A percentile compares a stretch with the other conserved stretches of the same genome.
These are phyloP conservation scores for Chaetomium sp. DNA, from an alignment of 2,329 filamentous ascomycete species.

Conservation along the genomic window DNA sequence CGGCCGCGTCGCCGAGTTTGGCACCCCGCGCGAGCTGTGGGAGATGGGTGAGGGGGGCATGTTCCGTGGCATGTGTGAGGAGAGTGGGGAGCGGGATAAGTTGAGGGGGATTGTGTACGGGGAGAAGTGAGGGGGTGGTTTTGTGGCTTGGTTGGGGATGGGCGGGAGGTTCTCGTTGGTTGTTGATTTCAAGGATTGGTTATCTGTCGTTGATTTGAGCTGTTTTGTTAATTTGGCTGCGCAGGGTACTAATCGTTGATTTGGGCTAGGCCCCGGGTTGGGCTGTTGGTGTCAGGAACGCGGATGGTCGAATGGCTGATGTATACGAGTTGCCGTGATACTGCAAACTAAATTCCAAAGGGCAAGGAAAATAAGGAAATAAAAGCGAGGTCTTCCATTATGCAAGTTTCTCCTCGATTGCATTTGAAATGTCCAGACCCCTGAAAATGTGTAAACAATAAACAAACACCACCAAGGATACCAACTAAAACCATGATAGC, in stretches of 20 bases:
- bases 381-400: not conserved
- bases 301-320: not conserved
- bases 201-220: not conserved
- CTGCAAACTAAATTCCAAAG: not conserved
- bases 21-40: conserved; percentile 64
- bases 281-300: not conserved
- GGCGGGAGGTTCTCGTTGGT: not conserved
- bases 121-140: conserved; percentile 15
- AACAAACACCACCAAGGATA: too few species aligned
- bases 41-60: conserved; percentile 43
- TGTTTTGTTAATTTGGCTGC: not conserved
- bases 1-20: conserved; percentile 68
- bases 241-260: not conserved
- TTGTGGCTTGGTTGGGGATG: not conserved
- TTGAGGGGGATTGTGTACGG: conserved; percentile 51
- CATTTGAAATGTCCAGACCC: not conserved
- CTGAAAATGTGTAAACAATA: too few species aligned
- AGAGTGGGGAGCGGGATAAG: conserved; percentile 45
- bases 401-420: not conserved
- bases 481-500: too few species aligned
- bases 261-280: not conserved
- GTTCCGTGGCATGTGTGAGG: conserved; percentile 37
- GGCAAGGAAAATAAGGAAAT: not conserved
- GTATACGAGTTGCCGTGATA: not conserved
- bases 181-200: not conserved